Base-by-base conservation (phyloP, 495 filamentous ascomycete genomes). In the Pyronema domesticum region DNA sequence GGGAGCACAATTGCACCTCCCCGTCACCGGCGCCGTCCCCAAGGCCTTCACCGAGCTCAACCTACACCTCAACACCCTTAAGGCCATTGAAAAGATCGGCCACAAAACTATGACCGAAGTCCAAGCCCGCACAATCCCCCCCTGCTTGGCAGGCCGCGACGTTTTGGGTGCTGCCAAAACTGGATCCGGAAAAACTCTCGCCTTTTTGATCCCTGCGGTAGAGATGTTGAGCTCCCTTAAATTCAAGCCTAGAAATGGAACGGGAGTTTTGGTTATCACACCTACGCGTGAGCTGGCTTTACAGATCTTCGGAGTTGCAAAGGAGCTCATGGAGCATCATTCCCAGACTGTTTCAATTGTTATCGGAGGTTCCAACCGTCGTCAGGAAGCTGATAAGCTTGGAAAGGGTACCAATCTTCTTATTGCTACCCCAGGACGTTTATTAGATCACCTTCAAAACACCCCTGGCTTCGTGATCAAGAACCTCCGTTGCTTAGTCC, bases 81-180 rank as follows among this genome's bases (percentile, higher is more conserved):
- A 85, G 69, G 89, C 84, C 9, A 89, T 98, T 55, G 73, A 80
- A 50, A 86, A 82, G 17, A 94, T 98, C 88, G 81, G 81, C 5
- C 95, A 95, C 67, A 80, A 84, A 63, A 86, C 76, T 14, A 94
- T 98, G 91, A 96, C 91, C 0, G 87, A 94, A 67, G 95, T 98
- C 57, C 91, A 98, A 66, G 77, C 80, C 55, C 75, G 84, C 57
- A 85, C 81, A 6, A 94, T 95, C 42, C 89, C 91, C 2, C 86
- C 89, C 6, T 70, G 91, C 17, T 73, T 95, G 56, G 86, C 88
- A 39, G 91, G 91, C 30, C 80, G 82, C 65, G 91, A 98, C 71
- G 87, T 98, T 30, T 77, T 98, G 30, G 91, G 93, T 59, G 91
- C 91, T 30, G 91, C 91, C 37, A 96, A 98, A 73, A 98, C 91